Conservation (phyloP, 2,329 filamentous ascomycete genomes). For the Dendryphion nanum region DNA sequence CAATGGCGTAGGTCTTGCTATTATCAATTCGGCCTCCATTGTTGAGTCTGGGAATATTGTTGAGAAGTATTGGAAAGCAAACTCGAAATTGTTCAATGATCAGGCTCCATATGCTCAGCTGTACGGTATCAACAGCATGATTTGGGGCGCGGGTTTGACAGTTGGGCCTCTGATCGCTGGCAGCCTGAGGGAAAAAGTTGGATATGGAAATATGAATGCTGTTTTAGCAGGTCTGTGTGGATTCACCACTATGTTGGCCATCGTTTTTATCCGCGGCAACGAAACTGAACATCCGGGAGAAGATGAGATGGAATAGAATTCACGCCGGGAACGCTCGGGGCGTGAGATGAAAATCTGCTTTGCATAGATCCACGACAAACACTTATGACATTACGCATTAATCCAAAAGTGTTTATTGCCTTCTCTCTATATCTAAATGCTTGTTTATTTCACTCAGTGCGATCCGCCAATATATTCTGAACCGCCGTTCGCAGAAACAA, state of each 20-base stretch:
- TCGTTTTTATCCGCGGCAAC: constrained; percentile 44
- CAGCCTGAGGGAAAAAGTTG: constrained; percentile 49
- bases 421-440: too few relatives aligned
- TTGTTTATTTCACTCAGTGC: too few relatives aligned
- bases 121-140: constrained; percentile 64
- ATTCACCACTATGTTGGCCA: constrained; percentile 45
- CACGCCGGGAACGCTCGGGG: too few relatives aligned
- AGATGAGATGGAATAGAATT: too few relatives aligned
- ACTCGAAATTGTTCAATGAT: constrained; percentile 55
- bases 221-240: constrained; percentile 49
- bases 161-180: constrained; percentile 60
- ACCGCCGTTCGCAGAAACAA: constrained; percentile 35
- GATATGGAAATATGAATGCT: constrained; percentile 59
- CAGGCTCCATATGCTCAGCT: constrained; percentile 64
- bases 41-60: constrained; percentile 59
- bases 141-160: constrained; percentile 59
- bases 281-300: too few relatives aligned
- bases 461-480: constrained; percentile 21
- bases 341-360: too few relatives aligned
- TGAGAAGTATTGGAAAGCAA: constrained; percentile 55
- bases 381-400: too few relatives aligned
- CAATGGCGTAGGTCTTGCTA: constrained; percentile 53
- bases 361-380: too few relatives aligned
- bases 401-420: too few relatives aligned
- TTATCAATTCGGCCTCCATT: constrained; percentile 54